Evolutionary conservation across 768 basidiomycete genomes (phyloP).

Genomic region (Candolleomyces efflorescens): DNA sequence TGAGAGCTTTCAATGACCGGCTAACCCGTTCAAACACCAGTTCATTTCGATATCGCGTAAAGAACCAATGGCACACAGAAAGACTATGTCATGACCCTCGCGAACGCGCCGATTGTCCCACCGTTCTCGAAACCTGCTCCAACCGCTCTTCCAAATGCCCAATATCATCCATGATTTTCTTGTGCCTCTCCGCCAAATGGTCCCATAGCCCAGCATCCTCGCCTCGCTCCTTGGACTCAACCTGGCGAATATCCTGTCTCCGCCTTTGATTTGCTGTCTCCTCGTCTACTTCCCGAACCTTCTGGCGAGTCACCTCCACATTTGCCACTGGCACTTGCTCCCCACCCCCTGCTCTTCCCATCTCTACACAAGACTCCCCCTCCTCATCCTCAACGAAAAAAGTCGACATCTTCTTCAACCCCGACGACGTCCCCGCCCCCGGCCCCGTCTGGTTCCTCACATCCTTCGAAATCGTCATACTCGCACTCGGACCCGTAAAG

Average conservation of each 20-base stretch:
- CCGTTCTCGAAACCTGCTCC: constrained; percentile 1
- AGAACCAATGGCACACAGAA: neutral
- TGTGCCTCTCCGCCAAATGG: neutral
- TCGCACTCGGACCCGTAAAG: neutral
- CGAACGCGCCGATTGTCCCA: neutral
- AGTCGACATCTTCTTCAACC: neutral
- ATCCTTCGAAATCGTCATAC: constrained; percentile 5
- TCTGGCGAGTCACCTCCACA: no score
- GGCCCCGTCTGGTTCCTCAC: constrained; percentile 2
- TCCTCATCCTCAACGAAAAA: neutral
- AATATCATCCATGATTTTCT: constrained; percentile 4
- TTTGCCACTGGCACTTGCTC: neutral
- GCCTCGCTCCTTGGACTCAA: neutral
- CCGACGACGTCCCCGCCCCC: neutral
- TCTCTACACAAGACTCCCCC: neutral
- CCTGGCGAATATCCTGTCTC: no score
- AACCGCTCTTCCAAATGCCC: neutral
- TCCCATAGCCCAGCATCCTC: neutral
- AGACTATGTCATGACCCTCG: neutral
- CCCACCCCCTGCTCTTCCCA: neutral
- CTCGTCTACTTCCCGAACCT: no score
- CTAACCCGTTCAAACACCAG: no score
- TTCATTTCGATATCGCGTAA: no score
- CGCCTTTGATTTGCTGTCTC: no score
- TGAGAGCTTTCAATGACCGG: no score